Conservation (phyloP, 148 eudicot genomes). For the Rhododendron ferrugineum region DNA sequence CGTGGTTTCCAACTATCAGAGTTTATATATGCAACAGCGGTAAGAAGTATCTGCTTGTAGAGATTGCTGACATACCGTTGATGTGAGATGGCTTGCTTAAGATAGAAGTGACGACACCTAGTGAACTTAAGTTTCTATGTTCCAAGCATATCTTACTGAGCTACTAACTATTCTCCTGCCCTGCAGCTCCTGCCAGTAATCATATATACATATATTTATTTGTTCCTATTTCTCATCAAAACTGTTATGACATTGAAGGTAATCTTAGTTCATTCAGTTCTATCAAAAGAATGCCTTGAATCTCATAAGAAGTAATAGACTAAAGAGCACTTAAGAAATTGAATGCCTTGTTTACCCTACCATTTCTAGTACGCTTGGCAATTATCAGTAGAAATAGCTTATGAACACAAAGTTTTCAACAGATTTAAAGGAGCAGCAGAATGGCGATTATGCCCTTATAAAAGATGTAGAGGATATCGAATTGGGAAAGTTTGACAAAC, state of each 20-base stretch:
- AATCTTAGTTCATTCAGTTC: background rate
- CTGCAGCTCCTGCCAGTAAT: background rate
- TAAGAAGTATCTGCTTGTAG: background rate
- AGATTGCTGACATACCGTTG: background rate
- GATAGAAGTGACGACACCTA: background rate
- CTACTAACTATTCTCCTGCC: background rate
- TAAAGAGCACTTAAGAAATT: background rate
- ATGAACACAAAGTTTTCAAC: constrained; percentile 15
- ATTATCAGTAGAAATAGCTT: background rate
- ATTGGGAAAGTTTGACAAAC: constrained; percentile 55
- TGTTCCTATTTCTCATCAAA: background rate
- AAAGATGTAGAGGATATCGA: constrained; percentile 29
- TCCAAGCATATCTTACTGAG: background rate
- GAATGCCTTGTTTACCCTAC: background rate
- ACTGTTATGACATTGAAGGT: background rate
- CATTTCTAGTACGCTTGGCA: background rate
- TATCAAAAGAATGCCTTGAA: background rate
- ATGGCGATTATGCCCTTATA: constrained; percentile 25
- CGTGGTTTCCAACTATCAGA: background rate
- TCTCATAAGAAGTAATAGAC: background rate
- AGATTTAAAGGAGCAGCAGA: constrained; percentile 22
- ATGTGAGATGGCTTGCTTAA: background rate
- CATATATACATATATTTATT: background rate
- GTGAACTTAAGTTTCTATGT: background rate
- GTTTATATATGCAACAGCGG: background rate